phyloP scores from a whole-genome alignment of 2,329 filamentous ascomycete species.

The Sclerotinia spermophila region DNA sequence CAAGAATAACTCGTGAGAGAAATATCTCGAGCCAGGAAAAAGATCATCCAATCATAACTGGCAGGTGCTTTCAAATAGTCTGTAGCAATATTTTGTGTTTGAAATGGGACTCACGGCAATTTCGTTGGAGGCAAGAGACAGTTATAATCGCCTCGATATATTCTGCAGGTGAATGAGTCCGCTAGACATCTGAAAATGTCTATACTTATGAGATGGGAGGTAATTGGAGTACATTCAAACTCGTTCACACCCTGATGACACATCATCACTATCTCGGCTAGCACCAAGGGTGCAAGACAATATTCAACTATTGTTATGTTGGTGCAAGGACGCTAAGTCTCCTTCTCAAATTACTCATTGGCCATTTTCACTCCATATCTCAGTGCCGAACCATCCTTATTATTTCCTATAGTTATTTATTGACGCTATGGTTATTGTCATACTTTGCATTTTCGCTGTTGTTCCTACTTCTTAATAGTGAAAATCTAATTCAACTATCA shows the following conservation, averaged over 20 bases:
- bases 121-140: not conserved
- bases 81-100: not conserved
- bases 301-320: not conserved
- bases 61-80: not conserved
- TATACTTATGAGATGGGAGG: no score
- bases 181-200: no score
- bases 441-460: not conserved
- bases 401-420: not conserved
- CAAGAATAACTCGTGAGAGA: not conserved
- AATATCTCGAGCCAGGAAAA: not conserved
- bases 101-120: not conserved
- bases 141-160: not conserved
- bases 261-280: not conserved
- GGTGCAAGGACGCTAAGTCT: not conserved
- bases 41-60: not conserved
- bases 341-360: not conserved
- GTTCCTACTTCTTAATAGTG: not conserved
- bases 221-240: not conserved
- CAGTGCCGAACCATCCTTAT: not conserved
- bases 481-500: not conserved
- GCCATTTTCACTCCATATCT: not conserved
- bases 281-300: not conserved
- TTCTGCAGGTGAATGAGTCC: not conserved
- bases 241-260: not conserved
- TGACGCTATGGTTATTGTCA: not conserved